These are phyloP conservation scores for Closterium sp. DNA, from an alignment of 139 green algal species.

Conservation along the genomic window DNA sequence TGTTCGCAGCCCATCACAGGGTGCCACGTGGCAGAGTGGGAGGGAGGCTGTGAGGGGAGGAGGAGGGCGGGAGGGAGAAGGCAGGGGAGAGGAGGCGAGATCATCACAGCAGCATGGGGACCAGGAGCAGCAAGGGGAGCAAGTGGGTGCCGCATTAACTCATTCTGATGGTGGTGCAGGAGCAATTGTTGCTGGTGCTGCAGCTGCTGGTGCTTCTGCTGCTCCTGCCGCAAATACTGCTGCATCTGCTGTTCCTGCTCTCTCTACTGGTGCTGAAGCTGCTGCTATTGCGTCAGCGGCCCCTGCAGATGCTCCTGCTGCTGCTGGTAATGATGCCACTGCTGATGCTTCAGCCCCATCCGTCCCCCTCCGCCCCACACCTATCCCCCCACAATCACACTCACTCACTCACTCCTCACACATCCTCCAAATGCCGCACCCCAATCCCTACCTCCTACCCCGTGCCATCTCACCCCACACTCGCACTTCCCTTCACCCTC, in stretches of 20 bases:
- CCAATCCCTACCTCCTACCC: neutral
- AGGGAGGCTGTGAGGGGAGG: neutral
- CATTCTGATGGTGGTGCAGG: neutral
- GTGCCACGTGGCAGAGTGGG: neutral
- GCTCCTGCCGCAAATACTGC: neutral
- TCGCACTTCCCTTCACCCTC: neutral
- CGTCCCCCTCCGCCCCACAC: neutral
- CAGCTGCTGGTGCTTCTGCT: neutral
- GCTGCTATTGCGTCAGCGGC: too few species aligned
- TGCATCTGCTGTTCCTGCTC: neutral
- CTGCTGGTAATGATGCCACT: neutral
- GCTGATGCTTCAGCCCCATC: neutral
- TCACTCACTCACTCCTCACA: neutral
- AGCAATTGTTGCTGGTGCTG: neutral
- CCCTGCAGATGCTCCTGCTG: too few species aligned
- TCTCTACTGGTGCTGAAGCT: neutral
- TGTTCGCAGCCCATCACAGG: neutral
- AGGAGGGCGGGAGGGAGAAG: neutral
- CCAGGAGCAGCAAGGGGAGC: neutral
- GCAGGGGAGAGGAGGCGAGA: neutral
- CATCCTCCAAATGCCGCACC: neutral
- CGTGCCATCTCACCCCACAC: neutral
- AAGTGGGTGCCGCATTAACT: neutral
- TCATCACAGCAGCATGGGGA: neutral
- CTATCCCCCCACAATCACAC: neutral